phyloP scores from a whole-genome alignment of 2,329 filamentous ascomycete species.

The Penicillium occitanis region DNA sequence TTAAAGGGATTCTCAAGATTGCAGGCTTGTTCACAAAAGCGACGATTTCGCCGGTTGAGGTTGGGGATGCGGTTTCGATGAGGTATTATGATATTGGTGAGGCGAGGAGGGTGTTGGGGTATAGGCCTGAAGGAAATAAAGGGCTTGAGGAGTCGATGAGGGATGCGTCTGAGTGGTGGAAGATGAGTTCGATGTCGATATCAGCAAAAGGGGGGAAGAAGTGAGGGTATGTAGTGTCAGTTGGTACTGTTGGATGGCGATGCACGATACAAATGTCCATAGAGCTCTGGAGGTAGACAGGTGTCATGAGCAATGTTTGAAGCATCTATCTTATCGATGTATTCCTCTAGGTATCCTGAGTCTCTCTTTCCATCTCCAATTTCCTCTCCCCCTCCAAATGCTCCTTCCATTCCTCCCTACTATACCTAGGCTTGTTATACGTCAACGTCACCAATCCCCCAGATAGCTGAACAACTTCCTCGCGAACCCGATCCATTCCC shows the following conservation, averaged over 20 bases:
- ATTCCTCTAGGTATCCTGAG: not conserved
- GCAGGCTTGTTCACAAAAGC: slow-evolving; percentile 3
- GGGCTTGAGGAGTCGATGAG: slow-evolving; percentile 10
- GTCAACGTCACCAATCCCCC: not conserved
- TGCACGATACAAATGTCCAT: not conserved
- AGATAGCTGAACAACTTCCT: not conserved
- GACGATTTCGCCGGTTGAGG: slow-evolving; percentile 11
- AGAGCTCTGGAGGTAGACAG: not conserved
- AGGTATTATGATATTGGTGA: slow-evolving; percentile 15
- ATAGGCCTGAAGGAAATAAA: slow-evolving; percentile 9
- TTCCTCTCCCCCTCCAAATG: not conserved
- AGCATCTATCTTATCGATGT: not conserved
- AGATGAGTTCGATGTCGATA: not conserved
- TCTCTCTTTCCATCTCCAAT: not conserved
- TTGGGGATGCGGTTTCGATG: slow-evolving; percentile 16
- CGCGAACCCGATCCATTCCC: not conserved
- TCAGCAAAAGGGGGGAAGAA: not conserved
- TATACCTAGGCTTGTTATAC: not conserved
- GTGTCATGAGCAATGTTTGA: too few species aligned
- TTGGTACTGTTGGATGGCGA: not conserved
- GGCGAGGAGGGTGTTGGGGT: slow-evolving; percentile 12
- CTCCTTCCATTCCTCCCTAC: not conserved
- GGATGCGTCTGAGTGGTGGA: slow-evolving; percentile 3
- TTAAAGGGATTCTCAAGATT: slow-evolving; percentile 1
- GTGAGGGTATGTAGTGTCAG: not conserved